Evolutionary conservation across 768 basidiomycete genomes (phyloP), one percentile per base, ranked within the genome.

Genomic region (Pilatotrama ljubarskyi): DNA sequence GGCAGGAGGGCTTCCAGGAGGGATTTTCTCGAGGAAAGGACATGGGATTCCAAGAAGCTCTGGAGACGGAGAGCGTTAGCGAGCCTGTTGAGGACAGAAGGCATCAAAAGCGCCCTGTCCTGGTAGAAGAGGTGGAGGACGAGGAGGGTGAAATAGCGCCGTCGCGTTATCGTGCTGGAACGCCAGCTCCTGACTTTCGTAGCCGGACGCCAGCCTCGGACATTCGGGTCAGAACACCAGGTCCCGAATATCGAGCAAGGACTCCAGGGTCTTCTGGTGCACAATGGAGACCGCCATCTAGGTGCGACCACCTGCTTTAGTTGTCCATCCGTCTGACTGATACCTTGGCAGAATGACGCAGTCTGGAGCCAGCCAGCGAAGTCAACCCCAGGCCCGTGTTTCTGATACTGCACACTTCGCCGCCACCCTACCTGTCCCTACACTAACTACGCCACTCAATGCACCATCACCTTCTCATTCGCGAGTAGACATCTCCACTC

Each of bases 1-100:
- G 85, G 66, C 75, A 81, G 65, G 80, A 83, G 67, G 88, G 88
- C 1, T 73, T 84, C 6, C 75, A 79, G 55, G 82, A 82, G 62
- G 87, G 87, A 1, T 70, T 83, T 43, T 76, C 77, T 22, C 72
- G 84, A 56, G 83, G 82, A 3, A 70, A 73, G 62, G 69, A 74
- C 53, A 67, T 78, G 57, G 78, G 72, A 14, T 77, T 79, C 54
- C 69, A 77, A 55, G 80, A 77, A 25, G 63, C 60, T 1, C 18
- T 49, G 10, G 42, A 47, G n/a, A 32, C 50, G 13, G 68, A 60
- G 36, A 52, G 58, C 17, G 47, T 25, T 22, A 26, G 22, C 29
- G 52, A 52, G 29, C 24, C 42, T 36, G 44, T n/a, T 35, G 29
- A 35, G 2, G 55, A 51, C 22, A 41, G 42, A 36, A 24, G 29